Base-by-base conservation (phyloP, 2,329 filamentous ascomycete genomes). In the Colletotrichum sp. region DNA sequence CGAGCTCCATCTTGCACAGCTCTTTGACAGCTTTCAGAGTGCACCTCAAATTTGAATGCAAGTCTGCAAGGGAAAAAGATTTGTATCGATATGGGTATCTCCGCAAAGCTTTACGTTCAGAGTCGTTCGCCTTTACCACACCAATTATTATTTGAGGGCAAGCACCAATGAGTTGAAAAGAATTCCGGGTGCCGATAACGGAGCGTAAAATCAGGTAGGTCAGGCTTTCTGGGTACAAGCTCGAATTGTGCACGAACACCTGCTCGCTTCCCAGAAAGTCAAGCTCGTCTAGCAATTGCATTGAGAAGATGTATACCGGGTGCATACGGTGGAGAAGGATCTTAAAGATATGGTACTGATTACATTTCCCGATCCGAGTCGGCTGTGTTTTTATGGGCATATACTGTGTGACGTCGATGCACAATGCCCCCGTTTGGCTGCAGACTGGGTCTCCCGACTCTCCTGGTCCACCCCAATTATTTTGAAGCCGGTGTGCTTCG, bases 321-420 rank as follows among this genome's bases (percentile, higher is more conserved):
- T 22, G 0, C 48, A 25, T 15, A 55, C 13, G 4, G 11, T 25
- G 22, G 48, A 11, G n/a, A 2, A 0, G 34, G 4, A 44, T 9
- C 36, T 1, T 27, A 13, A 25, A 65, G 15, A 44, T 39, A 39
- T 39, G 36, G 4, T 39, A 39, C 36, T 39, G 36, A 2, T 39
- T 0, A 39, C 19, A 0, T 19, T 39, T 39, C 0, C 36, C 36
- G 8, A 39, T 4, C 4, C 34, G 34, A 5, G 16, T 5, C 15
- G 61, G 34, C 19, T 28, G 16, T 44, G 5, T 2, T 2, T 65
- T 65, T 5, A 65, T 27, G 0, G 32, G 5, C 22, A 63, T 39
- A 8, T 13, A 36, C 15, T 22, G 60, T 6, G 7, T 12, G 60
- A 64, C 30, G 12, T 36, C 19, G 30, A 36, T 16, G 6, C 8